phyloP scores from a whole-genome alignment of 192 early-diverging fungal species.

The Spinellus fusiger region DNA sequence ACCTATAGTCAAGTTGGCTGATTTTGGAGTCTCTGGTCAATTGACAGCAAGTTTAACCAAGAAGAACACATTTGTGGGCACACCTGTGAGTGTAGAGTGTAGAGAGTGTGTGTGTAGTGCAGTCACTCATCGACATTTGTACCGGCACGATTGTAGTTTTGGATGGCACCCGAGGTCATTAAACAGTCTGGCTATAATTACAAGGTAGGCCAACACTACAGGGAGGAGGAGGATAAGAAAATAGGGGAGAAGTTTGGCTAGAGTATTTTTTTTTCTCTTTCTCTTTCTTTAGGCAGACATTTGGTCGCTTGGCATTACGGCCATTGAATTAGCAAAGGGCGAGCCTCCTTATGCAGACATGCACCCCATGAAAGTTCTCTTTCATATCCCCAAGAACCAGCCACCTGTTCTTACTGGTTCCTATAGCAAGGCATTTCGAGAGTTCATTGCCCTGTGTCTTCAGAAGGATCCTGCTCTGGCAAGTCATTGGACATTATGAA shows the following conservation, averaged over 20 bases:
- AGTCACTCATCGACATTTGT: not conserved
- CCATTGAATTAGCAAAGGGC: constrained; percentile 92
- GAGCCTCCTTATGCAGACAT: constrained; percentile 89
- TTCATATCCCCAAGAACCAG: constrained; percentile 86
- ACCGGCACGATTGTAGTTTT: constrained; percentile 47
- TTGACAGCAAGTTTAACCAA: constrained; percentile 87
- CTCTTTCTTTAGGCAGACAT: constrained; percentile 77
- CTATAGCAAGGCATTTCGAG: constrained; percentile 80
- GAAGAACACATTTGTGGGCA: constrained; percentile 97
- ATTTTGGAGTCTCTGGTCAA: constrained; percentile 98
- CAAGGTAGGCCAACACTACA: constrained; percentile 44
- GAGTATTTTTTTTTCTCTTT: constrained; percentile 1
- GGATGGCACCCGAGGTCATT: constrained; percentile 96
- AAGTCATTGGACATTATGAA: constrained; percentile 11
- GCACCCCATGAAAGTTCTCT: constrained; percentile 93
- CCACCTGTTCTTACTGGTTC: constrained; percentile 75
- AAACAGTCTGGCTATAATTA: constrained; percentile 89
- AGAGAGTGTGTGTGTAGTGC: not conserved
- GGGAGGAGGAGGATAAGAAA: not conserved
- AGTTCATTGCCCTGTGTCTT: constrained; percentile 83
- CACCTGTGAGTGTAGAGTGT: constrained; percentile 52
- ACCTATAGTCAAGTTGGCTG: constrained; percentile 79
- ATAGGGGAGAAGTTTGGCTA: not conserved
- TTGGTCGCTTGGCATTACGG: constrained; percentile 96
- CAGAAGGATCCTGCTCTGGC: constrained; percentile 79